Evolutionary conservation across 768 basidiomycete genomes (phyloP).

Genomic region (Termitomyces sp.): DNA sequence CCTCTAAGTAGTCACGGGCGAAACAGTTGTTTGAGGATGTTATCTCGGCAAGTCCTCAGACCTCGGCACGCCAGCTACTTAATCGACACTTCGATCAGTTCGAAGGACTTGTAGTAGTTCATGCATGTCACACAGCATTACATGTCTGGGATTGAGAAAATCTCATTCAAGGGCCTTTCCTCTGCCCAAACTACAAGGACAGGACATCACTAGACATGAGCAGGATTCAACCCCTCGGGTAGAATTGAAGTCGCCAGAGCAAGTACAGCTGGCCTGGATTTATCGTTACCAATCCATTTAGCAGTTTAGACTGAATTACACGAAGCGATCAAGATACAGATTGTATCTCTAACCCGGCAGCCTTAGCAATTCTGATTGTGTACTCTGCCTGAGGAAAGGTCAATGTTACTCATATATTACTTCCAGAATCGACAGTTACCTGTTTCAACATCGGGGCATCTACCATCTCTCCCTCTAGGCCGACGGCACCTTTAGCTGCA

Average conservation of each 20-base stretch:
- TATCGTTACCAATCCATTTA: not conserved
- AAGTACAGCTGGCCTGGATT: not conserved
- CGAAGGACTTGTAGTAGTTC: too few relatives aligned
- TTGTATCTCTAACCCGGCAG: conserved; percentile 52
- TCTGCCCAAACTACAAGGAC: too few relatives aligned
- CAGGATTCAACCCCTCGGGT: too few relatives aligned
- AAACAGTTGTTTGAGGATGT: conserved; percentile 1
- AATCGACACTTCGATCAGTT: not conserved
- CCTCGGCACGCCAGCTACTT: not conserved
- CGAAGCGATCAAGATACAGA: not conserved
- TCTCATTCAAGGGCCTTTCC: not conserved
- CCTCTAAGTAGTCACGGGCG: too few relatives aligned
- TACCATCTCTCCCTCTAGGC: conserved; percentile 80
- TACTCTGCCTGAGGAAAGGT: conserved; percentile 32
- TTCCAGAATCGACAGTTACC: conserved; percentile 24
- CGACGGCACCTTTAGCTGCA: conserved; percentile 59
- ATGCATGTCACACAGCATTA: not conserved
- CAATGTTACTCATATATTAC: not conserved
- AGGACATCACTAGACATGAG: not conserved
- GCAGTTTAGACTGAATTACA: not conserved
- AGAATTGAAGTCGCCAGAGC: not conserved
- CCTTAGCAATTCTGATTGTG: conserved; percentile 43
- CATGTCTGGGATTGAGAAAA: not conserved
- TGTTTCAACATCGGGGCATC: conserved; percentile 90
- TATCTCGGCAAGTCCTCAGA: not conserved